A percentile compares a stretch with the other conserved stretches of the same genome.
Conservation (phyloP, 306 rosid genomes). For the Betula pendula region DNA sequence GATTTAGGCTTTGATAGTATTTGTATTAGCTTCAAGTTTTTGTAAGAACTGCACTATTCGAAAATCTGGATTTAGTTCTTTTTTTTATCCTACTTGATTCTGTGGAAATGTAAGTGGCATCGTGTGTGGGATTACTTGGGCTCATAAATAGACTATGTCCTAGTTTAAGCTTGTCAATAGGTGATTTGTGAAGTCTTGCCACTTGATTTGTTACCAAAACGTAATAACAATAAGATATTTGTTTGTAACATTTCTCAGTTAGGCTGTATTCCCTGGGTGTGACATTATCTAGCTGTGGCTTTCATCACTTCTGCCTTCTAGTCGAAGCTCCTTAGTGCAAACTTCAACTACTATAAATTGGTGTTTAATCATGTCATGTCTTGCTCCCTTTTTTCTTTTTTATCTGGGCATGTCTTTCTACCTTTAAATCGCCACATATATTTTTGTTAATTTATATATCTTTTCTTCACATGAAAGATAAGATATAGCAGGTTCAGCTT, state of each 20-base stretch:
- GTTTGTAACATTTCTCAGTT: background rate
- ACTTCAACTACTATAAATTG: background rate
- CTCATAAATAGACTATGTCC: background rate
- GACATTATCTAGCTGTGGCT: background rate
- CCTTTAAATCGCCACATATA: background rate
- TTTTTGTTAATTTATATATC: background rate
- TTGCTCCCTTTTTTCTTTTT: too few relatives aligned
- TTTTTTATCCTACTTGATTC: background rate
- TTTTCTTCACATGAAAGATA: conserved; percentile 8
- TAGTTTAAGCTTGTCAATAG: background rate
- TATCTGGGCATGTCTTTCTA: background rate
- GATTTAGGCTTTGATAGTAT: background rate
- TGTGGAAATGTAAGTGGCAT: background rate
- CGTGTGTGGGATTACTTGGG: background rate
- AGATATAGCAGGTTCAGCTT: conserved; percentile 20
- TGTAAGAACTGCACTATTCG: background rate
- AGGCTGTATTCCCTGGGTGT: background rate
- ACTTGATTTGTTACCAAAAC: background rate
- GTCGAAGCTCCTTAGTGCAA: background rate
- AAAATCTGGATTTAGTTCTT: background rate
- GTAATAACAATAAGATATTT: background rate
- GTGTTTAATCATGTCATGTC: background rate
- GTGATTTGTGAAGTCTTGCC: background rate
- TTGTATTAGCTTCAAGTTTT: background rate
- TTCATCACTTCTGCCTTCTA: background rate